Evolutionary conservation across 2,329 filamentous ascomycete species (phyloP).

Genomic region (Claviceps arundinis): DNA sequence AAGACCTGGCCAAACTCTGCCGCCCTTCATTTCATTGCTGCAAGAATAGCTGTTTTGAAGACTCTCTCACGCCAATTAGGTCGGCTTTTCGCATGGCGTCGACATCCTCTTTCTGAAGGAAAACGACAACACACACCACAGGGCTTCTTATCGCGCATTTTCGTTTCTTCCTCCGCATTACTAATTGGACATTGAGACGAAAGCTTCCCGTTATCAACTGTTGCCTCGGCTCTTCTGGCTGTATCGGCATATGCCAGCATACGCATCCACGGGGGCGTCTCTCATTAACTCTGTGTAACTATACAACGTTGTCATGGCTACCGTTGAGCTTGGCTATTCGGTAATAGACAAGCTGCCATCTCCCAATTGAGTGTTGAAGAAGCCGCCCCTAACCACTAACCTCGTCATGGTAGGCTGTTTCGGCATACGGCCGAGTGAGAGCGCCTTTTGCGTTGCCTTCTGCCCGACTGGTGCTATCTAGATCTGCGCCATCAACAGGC

Average conservation of each 20-base stretch:
- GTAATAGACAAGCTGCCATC: background rate
- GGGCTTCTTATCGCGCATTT: background rate
- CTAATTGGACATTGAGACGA: background rate
- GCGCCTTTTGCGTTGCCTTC: slow-evolving; percentile 11
- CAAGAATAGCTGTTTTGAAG: no score
- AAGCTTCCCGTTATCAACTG: background rate
- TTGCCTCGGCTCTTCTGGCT: background rate
- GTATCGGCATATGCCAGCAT: background rate
- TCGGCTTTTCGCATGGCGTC: no score
- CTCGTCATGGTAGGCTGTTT: background rate
- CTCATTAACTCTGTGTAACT: background rate
- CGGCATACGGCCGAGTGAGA: slow-evolving; percentile 8
- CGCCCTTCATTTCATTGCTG: no score
- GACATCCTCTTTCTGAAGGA: no score
- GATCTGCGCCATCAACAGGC: slow-evolving; percentile 4
- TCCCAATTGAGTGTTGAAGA: background rate
- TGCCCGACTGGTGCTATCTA: slow-evolving; percentile 6
- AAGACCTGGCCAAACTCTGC: no score
- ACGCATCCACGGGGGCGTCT: background rate
- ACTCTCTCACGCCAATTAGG: no score
- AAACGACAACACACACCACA: background rate
- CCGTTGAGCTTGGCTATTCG: slow-evolving; percentile 6
- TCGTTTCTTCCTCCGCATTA: background rate
- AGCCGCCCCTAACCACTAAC: background rate
- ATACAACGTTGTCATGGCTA: slow-evolving; percentile 2